Conservation (phyloP, 306 rosid species). For the Lathyrus oleraceus region DNA sequence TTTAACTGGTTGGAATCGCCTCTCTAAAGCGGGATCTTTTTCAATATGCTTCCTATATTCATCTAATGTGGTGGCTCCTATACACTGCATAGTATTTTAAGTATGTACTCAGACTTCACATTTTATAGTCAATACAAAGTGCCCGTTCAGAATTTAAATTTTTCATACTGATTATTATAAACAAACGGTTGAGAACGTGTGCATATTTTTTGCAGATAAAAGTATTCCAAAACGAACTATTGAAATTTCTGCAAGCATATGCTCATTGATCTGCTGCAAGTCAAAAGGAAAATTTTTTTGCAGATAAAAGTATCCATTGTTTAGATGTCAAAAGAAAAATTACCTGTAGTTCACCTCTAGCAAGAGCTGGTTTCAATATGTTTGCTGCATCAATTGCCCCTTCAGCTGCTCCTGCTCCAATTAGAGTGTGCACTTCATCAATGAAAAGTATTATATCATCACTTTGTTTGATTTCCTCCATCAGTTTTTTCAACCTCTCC, state of each 20-base stretch:
- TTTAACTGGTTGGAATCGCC: conserved; percentile 93
- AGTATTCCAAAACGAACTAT: not conserved
- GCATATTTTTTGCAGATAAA: not conserved
- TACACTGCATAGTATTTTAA: conserved; percentile 60
- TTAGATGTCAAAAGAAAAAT: not conserved
- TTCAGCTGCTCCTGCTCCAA: conserved; percentile 99
- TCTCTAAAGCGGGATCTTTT: conserved; percentile 92
- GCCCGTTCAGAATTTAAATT: not conserved
- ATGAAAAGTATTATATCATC: conserved; percentile 91
- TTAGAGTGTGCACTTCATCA: conserved; percentile 92
- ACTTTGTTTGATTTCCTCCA: conserved; percentile 98
- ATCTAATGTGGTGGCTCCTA: conserved; percentile 94
- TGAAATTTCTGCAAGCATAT: not conserved
- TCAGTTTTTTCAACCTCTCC: conserved; percentile 89
- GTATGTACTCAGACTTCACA: not conserved
- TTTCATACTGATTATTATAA: not conserved
- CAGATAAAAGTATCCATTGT: not conserved
- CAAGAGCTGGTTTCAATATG: conserved; percentile 94
- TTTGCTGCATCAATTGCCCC: conserved; percentile 98
- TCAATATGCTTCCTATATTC: conserved; percentile 97
- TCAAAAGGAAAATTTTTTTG: not conserved
- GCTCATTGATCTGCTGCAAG: not conserved
- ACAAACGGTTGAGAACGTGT: not conserved
- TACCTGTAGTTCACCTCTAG: conserved; percentile 98
- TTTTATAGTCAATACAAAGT: not conserved